phyloP scores from a whole-genome alignment of 2,329 filamentous ascomycete species.

The Epichloe sylvatica region DNA sequence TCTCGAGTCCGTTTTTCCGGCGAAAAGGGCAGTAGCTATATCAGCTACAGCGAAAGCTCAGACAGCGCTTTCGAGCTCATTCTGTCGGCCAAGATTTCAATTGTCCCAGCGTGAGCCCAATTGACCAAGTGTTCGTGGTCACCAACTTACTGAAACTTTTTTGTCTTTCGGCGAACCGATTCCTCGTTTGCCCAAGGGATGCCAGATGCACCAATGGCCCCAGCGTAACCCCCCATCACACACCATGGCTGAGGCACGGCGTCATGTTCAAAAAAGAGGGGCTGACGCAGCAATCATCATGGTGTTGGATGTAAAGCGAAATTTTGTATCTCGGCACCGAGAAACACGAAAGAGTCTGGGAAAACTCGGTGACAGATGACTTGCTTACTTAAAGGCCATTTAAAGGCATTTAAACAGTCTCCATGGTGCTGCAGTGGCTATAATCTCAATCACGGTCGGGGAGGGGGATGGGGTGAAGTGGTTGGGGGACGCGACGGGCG shows the following conservation, averaged over 20 bases:
- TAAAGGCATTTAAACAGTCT: conserved; percentile 4
- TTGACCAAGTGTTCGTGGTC: neutral
- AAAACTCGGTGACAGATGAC: conserved; percentile 10
- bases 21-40: too few species aligned
- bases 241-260: conserved; percentile 8
- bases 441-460: conserved; percentile 11
- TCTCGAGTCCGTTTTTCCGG: too few species aligned
- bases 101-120: neutral
- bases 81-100: neutral
- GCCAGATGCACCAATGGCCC: neutral
- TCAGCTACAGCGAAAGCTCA: too few species aligned
- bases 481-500: conserved; percentile 30
- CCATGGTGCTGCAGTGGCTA: conserved; percentile 16
- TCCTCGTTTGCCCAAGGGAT: conserved; percentile 3
- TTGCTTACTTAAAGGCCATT: conserved; percentile 5
- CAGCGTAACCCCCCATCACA: conserved; percentile 2
- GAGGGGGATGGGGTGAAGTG: conserved; percentile 27
- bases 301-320: conserved; percentile 2
- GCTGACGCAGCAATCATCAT: conserved; percentile 8
- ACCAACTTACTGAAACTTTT: neutral
- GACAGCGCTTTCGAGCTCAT: neutral
- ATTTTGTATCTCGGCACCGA: conserved; percentile 11
- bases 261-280: conserved; percentile 12
- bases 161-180: neutral
- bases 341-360: conserved; percentile 8